These are phyloP conservation scores for Monosporascus sp. DNA, from an alignment of 2,329 filamentous ascomycete species.

Conservation along the genomic window DNA sequence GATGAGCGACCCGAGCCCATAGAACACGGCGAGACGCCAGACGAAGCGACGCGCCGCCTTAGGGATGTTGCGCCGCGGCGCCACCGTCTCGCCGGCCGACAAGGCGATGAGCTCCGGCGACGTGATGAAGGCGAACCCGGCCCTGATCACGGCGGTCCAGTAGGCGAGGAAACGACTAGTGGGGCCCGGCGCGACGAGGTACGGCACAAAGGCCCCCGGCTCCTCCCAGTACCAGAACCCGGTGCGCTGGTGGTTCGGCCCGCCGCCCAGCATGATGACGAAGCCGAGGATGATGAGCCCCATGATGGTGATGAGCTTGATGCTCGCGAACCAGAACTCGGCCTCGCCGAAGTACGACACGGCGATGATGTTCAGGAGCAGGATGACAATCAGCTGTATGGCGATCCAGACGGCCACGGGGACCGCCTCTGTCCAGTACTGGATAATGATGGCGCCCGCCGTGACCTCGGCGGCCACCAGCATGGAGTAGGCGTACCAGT, in stretches of 20 bases:
- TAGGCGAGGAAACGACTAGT: slow-evolving; percentile 53
- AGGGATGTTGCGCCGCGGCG: slow-evolving; percentile 60
- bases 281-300: slow-evolving; percentile 52
- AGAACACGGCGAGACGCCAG: slow-evolving; percentile 58
- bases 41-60: slow-evolving; percentile 58
- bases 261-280: slow-evolving; percentile 52
- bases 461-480: slow-evolving; percentile 53
- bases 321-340: slow-evolving; percentile 55
- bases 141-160: slow-evolving; percentile 51
- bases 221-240: slow-evolving; percentile 46
- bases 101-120: slow-evolving; percentile 59
- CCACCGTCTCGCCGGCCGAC: slow-evolving; percentile 59
- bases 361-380: slow-evolving; percentile 51
- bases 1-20: slow-evolving; percentile 55
- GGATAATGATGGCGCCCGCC: slow-evolving; percentile 51
- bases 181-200: slow-evolving; percentile 33
- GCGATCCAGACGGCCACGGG: slow-evolving; percentile 54
- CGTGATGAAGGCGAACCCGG: slow-evolving; percentile 57
- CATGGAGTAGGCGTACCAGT: slow-evolving; percentile 58
- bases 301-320: slow-evolving; percentile 55
- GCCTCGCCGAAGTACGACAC: slow-evolving; percentile 55
- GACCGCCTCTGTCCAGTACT: slow-evolving; percentile 53
- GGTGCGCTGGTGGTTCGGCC: slow-evolving; percentile 41
- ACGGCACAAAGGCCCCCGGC: slow-evolving; percentile 40
- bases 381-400: slow-evolving; percentile 47